Conservation (phyloP, 495 filamentous ascomycete genomes). For the Neurospora sp. region DNA sequence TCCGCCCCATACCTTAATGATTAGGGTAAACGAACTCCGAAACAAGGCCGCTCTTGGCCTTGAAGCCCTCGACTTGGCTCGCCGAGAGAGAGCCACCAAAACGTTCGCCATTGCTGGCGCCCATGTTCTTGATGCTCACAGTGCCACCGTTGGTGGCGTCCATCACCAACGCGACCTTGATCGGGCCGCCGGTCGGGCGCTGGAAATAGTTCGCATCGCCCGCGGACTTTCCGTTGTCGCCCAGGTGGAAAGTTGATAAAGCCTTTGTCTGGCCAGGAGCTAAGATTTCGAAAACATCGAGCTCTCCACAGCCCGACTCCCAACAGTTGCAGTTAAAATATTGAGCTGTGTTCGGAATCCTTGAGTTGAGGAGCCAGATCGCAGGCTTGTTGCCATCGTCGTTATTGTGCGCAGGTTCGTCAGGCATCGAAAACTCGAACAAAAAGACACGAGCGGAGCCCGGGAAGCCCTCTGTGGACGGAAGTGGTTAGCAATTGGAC, state of each 20-base stretch:
- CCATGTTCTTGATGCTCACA: neutral
- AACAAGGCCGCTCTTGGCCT: neutral
- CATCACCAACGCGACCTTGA: constrained; percentile 54
- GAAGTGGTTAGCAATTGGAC: neutral
- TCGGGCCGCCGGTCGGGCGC: constrained; percentile 41
- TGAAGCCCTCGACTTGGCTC: neutral
- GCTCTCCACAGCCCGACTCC: constrained; percentile 55
- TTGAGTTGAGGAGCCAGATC: constrained; percentile 61
- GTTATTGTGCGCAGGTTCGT: neutral
- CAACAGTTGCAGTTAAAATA: constrained; percentile 61
- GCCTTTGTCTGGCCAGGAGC: constrained; percentile 32
- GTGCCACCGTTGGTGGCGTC: constrained; percentile 8
- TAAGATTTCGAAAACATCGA: constrained; percentile 62
- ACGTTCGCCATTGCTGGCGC: neutral
- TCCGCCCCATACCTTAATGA: neutral
- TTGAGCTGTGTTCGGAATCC: constrained; percentile 55
- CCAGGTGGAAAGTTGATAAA: constrained; percentile 49
- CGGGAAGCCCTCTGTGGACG: constrained; percentile 43
- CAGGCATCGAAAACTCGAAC: constrained; percentile 60
- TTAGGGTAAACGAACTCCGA: neutral
- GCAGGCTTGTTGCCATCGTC: constrained; percentile 32
- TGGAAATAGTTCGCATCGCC: constrained; percentile 54
- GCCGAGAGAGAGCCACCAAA: neutral
- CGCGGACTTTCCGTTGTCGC: constrained; percentile 15
- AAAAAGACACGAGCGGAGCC: constrained; percentile 55